Evolutionary conservation across 2,329 filamentous ascomycete genomes (phyloP), one percentile per base, ranked within the genome.

Genomic region (Fusarium oxysporum): DNA sequence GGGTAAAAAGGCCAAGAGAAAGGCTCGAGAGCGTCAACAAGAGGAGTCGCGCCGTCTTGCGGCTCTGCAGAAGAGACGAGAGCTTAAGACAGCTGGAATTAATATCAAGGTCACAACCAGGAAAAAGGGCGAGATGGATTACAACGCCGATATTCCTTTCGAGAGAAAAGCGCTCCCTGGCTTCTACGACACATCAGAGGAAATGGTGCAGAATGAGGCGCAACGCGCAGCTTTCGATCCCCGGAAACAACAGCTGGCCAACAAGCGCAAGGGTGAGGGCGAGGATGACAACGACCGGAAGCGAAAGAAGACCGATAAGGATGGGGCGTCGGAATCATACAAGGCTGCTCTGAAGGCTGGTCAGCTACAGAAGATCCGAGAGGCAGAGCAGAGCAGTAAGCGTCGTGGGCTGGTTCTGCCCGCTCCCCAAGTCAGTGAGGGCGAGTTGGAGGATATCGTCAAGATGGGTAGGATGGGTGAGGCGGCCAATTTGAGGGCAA

Each of bases 121-220:
- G 68, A 98, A 98, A 86, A 92, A 94, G 86, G 96, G 96, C 1
- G 92, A 98, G 85, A 99, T 99, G 94, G 96, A 99, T 83, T 99
- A 99, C 86, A 99, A 99, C 82, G 96, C 96, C 77, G 96, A 99
- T 77, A 97, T 99, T 73, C 96, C 96, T 0, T 98, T 99, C 74
- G 96, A 99, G 82, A 98, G 96, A 83, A 93, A 93, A 72, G 92
- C 96, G 0, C 92, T 93, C 0, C 86, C 91, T 28, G 96, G 96
- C 17, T 99, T 99, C 81, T 97, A 96, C 83, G 96, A 99, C 80
- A 99, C 96, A 0, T 86, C 86, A 7, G 95, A 98, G 19, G 96
- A 99, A 80, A 86, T 93, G 74, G 83, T 85, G 8, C 88, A 87
- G 74, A 99, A 99, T 81, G 96, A 99, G 82, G 89, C 89, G 66